Conservation (phyloP, 176 grass and related monocot species). For the Hyparrhenia diplandra region DNA sequence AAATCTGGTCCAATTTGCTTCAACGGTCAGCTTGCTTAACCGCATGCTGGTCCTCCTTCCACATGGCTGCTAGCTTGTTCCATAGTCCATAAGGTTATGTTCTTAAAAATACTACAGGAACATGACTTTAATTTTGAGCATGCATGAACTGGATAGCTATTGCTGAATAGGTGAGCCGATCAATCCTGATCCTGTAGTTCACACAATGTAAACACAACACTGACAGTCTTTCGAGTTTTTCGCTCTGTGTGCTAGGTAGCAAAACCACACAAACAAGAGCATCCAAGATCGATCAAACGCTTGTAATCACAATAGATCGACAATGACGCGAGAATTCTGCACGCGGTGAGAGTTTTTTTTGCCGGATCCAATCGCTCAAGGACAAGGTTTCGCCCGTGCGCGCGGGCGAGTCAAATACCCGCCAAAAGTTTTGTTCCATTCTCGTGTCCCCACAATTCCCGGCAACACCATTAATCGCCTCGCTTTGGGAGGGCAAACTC, state of each 20-base stretch:
- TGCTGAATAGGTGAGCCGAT: constrained; percentile 1
- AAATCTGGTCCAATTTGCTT: constrained; percentile 38
- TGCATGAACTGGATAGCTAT: not conserved
- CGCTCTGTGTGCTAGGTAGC: not conserved
- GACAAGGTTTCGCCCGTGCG: constrained; percentile 13
- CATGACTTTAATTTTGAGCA: constrained; percentile 20
- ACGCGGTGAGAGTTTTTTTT: not conserved
- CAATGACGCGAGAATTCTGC: constrained; percentile 32
- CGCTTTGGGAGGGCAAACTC: constrained; percentile 36
- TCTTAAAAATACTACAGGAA: constrained; percentile 14
- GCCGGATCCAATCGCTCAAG: constrained; percentile 25
- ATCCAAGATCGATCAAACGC: not conserved
- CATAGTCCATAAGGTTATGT: constrained; percentile 20
- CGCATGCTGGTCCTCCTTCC: constrained; percentile 1
- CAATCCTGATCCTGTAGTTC: not conserved
- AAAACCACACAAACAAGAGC: not conserved
- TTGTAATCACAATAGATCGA: not conserved
- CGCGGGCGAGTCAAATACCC: not conserved
- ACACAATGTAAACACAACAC: not conserved
- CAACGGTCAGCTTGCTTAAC: constrained; percentile 22
- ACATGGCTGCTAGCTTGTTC: constrained; percentile 23
- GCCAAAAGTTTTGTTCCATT: constrained; percentile 9
- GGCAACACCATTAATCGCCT: constrained; percentile 36
- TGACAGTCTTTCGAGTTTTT: not conserved
- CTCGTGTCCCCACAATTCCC: constrained; percentile 32